Base-by-base conservation (phyloP, 306 rosid species). In the cucumber (Cucumis sativus) region DNA sequence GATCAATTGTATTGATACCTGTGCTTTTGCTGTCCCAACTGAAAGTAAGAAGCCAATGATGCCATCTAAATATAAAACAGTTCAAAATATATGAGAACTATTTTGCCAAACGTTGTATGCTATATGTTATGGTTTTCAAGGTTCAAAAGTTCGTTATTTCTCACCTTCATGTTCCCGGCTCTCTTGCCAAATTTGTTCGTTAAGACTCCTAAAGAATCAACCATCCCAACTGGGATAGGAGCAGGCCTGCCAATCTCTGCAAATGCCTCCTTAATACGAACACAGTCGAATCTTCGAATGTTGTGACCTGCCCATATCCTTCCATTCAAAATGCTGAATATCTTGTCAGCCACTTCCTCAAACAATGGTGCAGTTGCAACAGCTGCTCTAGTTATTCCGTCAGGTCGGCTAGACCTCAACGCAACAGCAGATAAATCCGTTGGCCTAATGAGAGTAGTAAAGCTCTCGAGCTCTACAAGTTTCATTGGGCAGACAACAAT, bases 131-230 rank as follows among this genome's bases (percentile, higher is more conserved):
- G 40, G 17, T 72, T 52, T 23, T 23, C 10, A 73, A 28, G 43
- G 25, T 37, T 33, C 58, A 16, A 6, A 12, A 33, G 66, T 63
- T 41, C 4, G 55, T 41, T 47, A 67, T 58, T 41, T 37, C 63
- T 37, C 84, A 96, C 99, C 99, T 96, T 96, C 99, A 96, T 96
- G 76, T 96, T 88, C 61, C 99, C 98, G 66, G 99, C 99, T 87
- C 99, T 91, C 85, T 84, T 88, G 28, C 99, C 98, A 80, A 92
- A 92, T 80, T 84, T 92, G 35, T 85, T 63, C 69, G 89, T 82
- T 23, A 92, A 77, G 45, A 92, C 81, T 40, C 91, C 87, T 47
- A 96, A 79, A 15, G 98, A 96, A 80, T 92, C 99, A 74, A 92
- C 90, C 45, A 88, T 82, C 16, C 96, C 98, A 74, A 84, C 74